These are phyloP conservation scores for Trichoderma asperelloides DNA, from an alignment of 495 filamentous ascomycete genomes.

Conservation along the genomic window DNA sequence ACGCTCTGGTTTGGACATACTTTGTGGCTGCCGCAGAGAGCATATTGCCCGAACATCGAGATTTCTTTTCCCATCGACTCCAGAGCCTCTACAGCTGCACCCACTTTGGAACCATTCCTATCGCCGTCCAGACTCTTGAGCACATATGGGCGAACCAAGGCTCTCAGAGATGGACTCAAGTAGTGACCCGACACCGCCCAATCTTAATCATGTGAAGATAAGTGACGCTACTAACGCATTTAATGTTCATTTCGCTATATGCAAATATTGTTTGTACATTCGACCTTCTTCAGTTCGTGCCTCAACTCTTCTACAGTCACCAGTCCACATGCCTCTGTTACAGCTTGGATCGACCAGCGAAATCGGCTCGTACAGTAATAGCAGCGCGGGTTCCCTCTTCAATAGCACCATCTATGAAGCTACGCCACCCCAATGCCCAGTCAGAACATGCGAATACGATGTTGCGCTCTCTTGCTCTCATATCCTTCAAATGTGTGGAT, in stretches of 20 bases:
- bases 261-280: background rate
- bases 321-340: background rate
- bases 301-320: background rate
- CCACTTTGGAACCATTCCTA: background rate
- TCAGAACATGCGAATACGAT: background rate
- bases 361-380: background rate
- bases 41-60: background rate
- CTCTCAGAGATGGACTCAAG: conserved; percentile 1
- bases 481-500: conserved; percentile 2
- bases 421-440: conserved; percentile 1
- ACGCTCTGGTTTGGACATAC: conserved; percentile 2
- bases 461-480: conserved; percentile 2
- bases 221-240: background rate
- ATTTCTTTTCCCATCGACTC: background rate
- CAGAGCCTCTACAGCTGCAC: conserved; percentile 4
- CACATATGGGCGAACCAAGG: background rate
- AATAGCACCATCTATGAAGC: background rate
- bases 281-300: background rate
- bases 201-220: background rate
- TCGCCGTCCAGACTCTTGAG: background rate
- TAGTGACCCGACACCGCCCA: background rate
- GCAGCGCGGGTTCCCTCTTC: conserved; percentile 3
- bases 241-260: background rate
- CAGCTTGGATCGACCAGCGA: background rate
- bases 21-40: background rate